Conservation (phyloP, 1,284 basidiomycete genomes). For the Lentinus polychrous region DNA sequence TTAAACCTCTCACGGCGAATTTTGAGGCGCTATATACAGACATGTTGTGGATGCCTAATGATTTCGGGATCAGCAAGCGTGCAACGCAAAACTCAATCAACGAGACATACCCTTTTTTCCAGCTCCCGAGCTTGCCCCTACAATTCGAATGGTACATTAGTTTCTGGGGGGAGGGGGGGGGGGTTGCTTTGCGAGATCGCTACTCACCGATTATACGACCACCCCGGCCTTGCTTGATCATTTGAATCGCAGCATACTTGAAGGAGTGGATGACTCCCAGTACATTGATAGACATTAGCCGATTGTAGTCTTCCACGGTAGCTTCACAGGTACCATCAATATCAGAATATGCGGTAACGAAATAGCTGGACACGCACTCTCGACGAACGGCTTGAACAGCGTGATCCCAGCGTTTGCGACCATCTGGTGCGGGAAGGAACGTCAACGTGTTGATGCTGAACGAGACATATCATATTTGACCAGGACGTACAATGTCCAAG, state of each 20-base stretch:
- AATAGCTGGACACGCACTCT: constrained; percentile 11
- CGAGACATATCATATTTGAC: no score
- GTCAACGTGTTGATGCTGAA: background rate
- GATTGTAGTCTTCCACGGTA: constrained; percentile 14
- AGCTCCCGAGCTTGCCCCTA: constrained; percentile 5
- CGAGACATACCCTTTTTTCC: constrained; percentile 3
- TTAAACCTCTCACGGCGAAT: constrained; percentile 22
- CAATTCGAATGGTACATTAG: background rate
- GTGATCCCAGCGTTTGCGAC: constrained; percentile 29
- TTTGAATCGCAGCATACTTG: constrained; percentile 23
- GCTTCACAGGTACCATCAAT: constrained; percentile 2
- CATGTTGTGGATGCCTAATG: constrained; percentile 4
- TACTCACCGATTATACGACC: constrained; percentile 22
- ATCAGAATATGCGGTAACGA: background rate
- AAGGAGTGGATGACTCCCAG: constrained; percentile 22
- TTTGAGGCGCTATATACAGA: constrained; percentile 16
- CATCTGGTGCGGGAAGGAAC: constrained; percentile 16
- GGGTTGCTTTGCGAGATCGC: background rate
- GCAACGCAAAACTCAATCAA: background rate
- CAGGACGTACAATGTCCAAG: constrained; percentile 15
- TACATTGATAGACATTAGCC: constrained; percentile 19
- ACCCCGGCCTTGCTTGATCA: constrained; percentile 23
- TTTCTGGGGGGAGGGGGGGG: no score
- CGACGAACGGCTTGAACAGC: constrained; percentile 15
- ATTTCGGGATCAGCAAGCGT: background rate